These are phyloP conservation scores for Chlorella ohadii DNA, from an alignment of 139 green algal genomes.

Conservation along the genomic window DNA sequence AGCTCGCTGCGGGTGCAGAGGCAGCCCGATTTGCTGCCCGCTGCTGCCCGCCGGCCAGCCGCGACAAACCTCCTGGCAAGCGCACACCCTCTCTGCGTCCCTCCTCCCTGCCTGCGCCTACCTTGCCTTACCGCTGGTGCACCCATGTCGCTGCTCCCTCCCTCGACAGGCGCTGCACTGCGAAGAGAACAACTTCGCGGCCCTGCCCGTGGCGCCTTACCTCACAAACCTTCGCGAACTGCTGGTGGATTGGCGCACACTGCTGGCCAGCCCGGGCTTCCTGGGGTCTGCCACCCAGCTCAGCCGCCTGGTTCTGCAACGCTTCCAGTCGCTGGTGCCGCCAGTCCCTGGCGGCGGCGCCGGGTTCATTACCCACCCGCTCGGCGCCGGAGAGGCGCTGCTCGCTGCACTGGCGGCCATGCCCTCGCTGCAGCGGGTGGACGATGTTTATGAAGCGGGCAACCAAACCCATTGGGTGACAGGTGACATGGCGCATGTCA, in stretches of 20 bases:
- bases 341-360: no score
- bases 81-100: no score
- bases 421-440: not conserved
- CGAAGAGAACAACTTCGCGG: constrained; percentile 3
- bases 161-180: constrained; percentile 7
- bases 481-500: constrained; percentile 1
- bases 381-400: constrained; percentile 4
- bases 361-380: not conserved
- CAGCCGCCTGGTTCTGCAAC: not conserved
- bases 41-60: no score
- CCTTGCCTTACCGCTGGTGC: no score
- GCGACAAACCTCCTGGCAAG: no score
- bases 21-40: no score
- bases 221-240: constrained; percentile 4
- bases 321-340: not conserved
- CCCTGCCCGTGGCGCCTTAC: not conserved
- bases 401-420: not conserved
- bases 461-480: not conserved
- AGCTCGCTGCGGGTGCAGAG: no score
- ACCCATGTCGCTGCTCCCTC: no score
- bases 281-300: not conserved
- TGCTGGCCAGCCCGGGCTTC: not conserved
- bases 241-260: constrained; percentile 11
- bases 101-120: no score
- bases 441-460: not conserved